Evolutionary conservation across 805 yeast species (phyloP), one percentile per base, ranked within the genome.

Genomic region (Barnettozyma populi): DNA sequence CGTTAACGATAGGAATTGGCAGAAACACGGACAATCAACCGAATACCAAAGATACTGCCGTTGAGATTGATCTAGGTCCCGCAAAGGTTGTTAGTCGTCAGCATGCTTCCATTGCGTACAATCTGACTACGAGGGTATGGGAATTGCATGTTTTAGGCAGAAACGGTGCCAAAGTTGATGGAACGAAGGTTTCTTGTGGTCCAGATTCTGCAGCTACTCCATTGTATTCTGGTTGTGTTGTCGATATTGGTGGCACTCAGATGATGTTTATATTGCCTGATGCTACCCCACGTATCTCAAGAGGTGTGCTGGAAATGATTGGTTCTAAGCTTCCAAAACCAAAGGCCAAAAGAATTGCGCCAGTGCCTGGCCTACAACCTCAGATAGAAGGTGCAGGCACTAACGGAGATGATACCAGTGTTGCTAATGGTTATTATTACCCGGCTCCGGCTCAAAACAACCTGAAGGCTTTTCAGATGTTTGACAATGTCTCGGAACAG

Each of bases 211-310:
- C 70, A 5, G 72, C 81, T 3, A 75, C 83, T 13, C 75, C 82
- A 11, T 74, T 94, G 47, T 75, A 77, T 45, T 84, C 95, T 2
- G 99, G 99, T n/a, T 86, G 92, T 37, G 80, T 94, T 16, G 68
- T 94, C 48, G 99, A 94, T 59, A 82, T 94, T 41, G 98, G 98
- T 16, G 97, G 97, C 6, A 90, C 96, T 10, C 98, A 94, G 67
- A 94, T 94, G 98, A 92, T 94, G 95, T 94, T 94, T 63, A 94
- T 94, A 35, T 72, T 94, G 55, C 99, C 99, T 2, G 97, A 90
- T 63, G 81, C 87, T 5, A 79, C 80, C 11, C 96, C 97, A 3
- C 69, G 67, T 31, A 74, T 90, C 7, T 77, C 86, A 5, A 63
- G 59, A 19, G 49, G 52, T 36, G 59, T 70, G 3, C 49, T 73